Percentiles rank a stretch among this genome's conserved stretches.
These are phyloP conservation scores for Neurospora crassa DNA, from an alignment of 2,329 filamentous ascomycete species.

Conservation along the genomic window DNA sequence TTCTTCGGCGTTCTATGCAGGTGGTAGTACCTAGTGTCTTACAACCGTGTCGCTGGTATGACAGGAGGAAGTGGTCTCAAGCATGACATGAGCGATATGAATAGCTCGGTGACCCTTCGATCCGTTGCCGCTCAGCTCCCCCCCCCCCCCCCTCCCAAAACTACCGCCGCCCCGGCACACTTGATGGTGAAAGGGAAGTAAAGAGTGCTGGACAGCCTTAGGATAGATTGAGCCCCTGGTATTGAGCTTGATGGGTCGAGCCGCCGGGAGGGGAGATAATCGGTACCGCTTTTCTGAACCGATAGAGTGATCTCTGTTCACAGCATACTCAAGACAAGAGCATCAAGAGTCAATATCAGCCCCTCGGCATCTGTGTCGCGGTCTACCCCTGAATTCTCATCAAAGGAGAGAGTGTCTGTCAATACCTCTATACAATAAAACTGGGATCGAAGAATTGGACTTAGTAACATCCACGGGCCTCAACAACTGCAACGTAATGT, in stretches of 20 bases:
- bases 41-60: not conserved
- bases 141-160: too few relatives aligned
- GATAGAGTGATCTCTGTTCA: not conserved
- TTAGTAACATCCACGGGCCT: not conserved
- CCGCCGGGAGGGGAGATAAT: not conserved
- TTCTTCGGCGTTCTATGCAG: not conserved
- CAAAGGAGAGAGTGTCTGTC: not conserved
- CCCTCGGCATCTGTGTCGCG: not conserved
- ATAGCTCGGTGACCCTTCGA: not conserved
- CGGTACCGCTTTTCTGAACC: not conserved
- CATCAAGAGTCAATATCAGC: too few relatives aligned
- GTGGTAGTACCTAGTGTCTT: not conserved
- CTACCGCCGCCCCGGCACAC: not conserved
- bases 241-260: not conserved
- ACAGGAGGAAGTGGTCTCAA: not conserved
- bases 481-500: not conserved
- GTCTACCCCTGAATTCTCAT: not conserved
- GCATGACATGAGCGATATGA: not conserved
- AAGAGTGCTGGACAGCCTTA: not conserved
- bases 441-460: not conserved
- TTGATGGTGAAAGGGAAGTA: not conserved
- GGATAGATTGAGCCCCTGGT: not conserved
- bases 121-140: not conserved
- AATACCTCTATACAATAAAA: not conserved
- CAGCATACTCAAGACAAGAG: not conserved